Evolutionary conservation across 164 flowering plant genomes (phyloP), one percentile per base, ranked within the genome.

Genomic region (Platanus orientalis): DNA sequence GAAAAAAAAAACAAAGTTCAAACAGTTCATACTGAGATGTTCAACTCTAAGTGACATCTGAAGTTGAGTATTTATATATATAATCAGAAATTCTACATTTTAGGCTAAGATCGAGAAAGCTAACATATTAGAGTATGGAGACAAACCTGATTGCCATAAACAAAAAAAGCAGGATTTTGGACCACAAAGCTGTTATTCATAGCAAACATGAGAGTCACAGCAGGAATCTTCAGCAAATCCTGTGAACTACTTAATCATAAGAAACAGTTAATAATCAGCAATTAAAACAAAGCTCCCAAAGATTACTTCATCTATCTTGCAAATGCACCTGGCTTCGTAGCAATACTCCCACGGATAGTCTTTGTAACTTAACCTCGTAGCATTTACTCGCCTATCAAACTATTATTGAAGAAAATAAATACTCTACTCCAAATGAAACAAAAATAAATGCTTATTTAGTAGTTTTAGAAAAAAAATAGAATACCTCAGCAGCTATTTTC

Each of bases 301-400:
- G 7, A 25, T 44, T 26, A 50, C 61, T 40, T 50, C 24, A 21
- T 39, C 17, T 40, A 29, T 48, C 45, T 60, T 53, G 45, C 42
- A 68, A 42, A 54, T 19, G 73, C 65, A 88, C 97, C 96, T 85
- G 77, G 83, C 68, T 45, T 81, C 76, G 51, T 93, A 93, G 82
- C 98, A 93, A 67, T 85, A 88, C 57, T 93, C 65, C 90, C 87
- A 90, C 16, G 92, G 92, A 62, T 58, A 81, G 61, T 85, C 90
- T 55, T 84, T 79, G 68, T 66, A 73, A 71, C 69, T 79, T 27
- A 80, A 44, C 63, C 78, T 76, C 47, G 80, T 74, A 54, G 85
- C 80, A 67, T 81, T 82, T 48, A 87, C 82, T 69, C 71, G 81
- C 66, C 75, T 84, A 69, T 93, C 88, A 81, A 93, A 90, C 98